Evolutionary conservation across 2,329 filamentous ascomycete species (phyloP).

Genomic region (Xylariaceae sp.): DNA sequence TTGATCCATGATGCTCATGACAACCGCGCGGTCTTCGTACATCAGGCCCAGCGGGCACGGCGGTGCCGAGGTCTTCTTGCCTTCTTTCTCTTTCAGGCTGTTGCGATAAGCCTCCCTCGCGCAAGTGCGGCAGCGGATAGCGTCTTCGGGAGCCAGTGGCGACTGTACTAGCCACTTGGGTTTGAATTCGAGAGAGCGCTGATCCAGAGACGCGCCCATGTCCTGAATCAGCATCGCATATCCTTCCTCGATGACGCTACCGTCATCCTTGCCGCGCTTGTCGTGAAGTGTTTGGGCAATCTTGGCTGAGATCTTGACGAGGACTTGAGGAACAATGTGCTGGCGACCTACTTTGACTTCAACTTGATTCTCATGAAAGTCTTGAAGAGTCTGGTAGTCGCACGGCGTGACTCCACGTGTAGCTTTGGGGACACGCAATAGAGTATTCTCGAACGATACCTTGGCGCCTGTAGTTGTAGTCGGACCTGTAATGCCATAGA

Average conservation of each 20-base stretch:
- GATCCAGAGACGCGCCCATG: constrained; percentile 50
- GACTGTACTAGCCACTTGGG: constrained; percentile 82
- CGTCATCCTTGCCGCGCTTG: constrained; percentile 43
- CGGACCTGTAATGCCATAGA: constrained; percentile 54
- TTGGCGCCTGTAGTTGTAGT: constrained; percentile 1
- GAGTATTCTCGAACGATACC: constrained; percentile 35
- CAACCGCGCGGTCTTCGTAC: constrained; percentile 41
- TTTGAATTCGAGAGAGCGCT: constrained; percentile 66
- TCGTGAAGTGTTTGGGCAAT: constrained; percentile 54
- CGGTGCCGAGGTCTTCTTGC: constrained; percentile 32
- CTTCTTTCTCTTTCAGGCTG: constrained; percentile 37
- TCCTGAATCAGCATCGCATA: constrained; percentile 70
- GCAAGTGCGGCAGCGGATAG: constrained; percentile 70
- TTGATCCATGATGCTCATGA: constrained; percentile 39
- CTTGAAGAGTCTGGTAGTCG: constrained; percentile 37
- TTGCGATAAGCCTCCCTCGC: constrained; percentile 48
- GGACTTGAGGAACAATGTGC: constrained; percentile 27
- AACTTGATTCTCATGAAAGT: constrained; percentile 53
- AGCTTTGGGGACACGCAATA: constrained; percentile 60
- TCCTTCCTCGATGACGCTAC: constrained; percentile 50
- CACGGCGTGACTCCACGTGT: constrained; percentile 40
- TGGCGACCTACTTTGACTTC: constrained; percentile 35
- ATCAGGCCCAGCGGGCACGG: constrained; percentile 66
- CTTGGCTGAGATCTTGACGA: constrained; percentile 19
- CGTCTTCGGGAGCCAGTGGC: constrained; percentile 59